Evolutionary conservation across 306 rosid species (phyloP).

Genomic region (Casuarina glauca): DNA sequence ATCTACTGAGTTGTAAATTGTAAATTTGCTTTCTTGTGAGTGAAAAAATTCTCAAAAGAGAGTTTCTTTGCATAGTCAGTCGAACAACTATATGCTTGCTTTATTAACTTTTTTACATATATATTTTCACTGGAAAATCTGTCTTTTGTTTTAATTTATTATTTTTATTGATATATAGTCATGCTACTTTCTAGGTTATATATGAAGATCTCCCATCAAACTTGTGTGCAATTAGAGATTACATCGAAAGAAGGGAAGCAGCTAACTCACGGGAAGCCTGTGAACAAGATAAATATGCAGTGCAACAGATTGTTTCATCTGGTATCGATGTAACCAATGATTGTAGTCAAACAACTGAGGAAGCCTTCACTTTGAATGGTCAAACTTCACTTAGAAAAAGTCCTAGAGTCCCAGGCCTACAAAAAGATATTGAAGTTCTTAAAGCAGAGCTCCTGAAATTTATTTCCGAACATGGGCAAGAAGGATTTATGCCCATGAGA

Average conservation of each 20-base stretch:
- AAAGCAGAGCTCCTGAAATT: slow-evolving; percentile 72
- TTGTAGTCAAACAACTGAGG: slow-evolving; percentile 27
- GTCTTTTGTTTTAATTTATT: too few relatives aligned
- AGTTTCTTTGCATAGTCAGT: too few relatives aligned
- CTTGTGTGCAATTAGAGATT: slow-evolving; percentile 80
- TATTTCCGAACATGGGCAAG: slow-evolving; percentile 78
- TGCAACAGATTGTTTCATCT: slow-evolving; percentile 35
- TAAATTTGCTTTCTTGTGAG: too few relatives aligned
- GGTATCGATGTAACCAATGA: slow-evolving; percentile 28
- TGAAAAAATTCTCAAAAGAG: too few relatives aligned
- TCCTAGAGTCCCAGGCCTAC: slow-evolving; percentile 79
- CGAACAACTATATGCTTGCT: too few relatives aligned
- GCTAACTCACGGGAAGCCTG: slow-evolving; percentile 29
- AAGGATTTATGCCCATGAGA: slow-evolving; percentile 97
- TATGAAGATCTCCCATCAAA: slow-evolving; percentile 95
- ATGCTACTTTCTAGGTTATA: slow-evolving; percentile 56
- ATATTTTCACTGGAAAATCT: too few relatives aligned
- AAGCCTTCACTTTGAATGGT: slow-evolving; percentile 26
- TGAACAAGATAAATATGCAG: slow-evolving; percentile 33
- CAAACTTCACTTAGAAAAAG: slow-evolving; percentile 46
- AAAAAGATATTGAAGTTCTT: slow-evolving; percentile 74
- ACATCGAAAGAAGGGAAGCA: slow-evolving; percentile 51
- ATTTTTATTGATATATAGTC: slow-evolving; percentile 12
- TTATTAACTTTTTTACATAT: too few relatives aligned
- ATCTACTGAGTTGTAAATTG: too few relatives aligned